Evolutionary conservation across 306 rosid species (phyloP), one percentile per base, ranked within the genome.

Genomic region (Trifolium fragiferum): DNA sequence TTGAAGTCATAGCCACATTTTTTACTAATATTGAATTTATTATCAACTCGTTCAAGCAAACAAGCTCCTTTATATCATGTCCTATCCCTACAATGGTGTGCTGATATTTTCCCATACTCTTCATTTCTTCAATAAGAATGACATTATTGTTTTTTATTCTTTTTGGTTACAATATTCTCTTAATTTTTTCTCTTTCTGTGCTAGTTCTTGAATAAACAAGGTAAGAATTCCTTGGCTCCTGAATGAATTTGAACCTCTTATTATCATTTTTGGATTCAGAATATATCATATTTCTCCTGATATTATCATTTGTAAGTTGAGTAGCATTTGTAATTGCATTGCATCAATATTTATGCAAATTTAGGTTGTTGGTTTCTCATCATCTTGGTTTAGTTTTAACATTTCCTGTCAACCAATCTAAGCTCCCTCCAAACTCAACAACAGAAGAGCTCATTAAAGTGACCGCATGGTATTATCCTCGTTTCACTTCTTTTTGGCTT

Each of bases 1-100:
- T 55, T 23, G 16, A 41, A n/a, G 47, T 66, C 70, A 37, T 49
- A 55, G 37, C 10, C 63, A n/a, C 51, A 40, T 25, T 63, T 55
- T 44, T 46, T 47, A 19, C 38, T 6, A 13, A 49, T 60, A 12
- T 27, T 50, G 65, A 35, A 59, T 68, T 63, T 63, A 30, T 71
- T 12, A 37, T 37, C 40, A 15, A 62, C 38, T n/a, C 35, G 43
- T 66, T 43, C 16, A 19, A 19, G 70, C 51, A 65, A 65, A 62
- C 64, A 25, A 25, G 10, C 64, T 58, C 16, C 10, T 25, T 10
- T 27, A 19, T 58, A 13, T 10, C 13, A 54, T 10, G 27, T 19
- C 59, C 27, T 25, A 25, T 58, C 37, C n/a, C 37, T 62, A n/a
- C 2, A 15, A 19, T 14, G 20, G n/a, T 35, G 8, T 32, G 25